A percentile compares a stretch with the other conserved stretches of the same genome.
Evolutionary conservation across 441 rosid species (phyloP).

Genomic region (Theobroma grandiflorum): DNA sequence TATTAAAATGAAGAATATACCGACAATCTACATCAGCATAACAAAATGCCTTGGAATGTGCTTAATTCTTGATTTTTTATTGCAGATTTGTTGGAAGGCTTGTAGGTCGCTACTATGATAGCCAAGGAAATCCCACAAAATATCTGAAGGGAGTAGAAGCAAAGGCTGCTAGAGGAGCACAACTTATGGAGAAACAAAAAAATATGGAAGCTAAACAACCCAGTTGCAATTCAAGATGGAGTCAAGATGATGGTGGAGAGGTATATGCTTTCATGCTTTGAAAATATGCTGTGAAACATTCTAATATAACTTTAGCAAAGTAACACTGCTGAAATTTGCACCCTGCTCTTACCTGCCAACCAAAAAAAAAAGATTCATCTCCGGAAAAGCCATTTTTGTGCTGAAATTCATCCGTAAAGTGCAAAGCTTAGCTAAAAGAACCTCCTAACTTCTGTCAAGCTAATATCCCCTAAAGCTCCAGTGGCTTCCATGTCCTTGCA

Average conservation of each 20-base stretch:
- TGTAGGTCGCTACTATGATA: constrained; percentile 83
- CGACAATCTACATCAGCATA: background rate
- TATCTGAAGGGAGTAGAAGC: constrained; percentile 89
- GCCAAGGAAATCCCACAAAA: constrained; percentile 82
- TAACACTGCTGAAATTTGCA: constrained; percentile 12
- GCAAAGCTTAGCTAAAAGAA: background rate
- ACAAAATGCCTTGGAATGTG: constrained; percentile 17
- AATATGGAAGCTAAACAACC: constrained; percentile 86
- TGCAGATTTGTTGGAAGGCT: constrained; percentile 82
- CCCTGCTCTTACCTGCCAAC: constrained; percentile 15
- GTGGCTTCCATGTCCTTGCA: background rate
- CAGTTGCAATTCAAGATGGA: constrained; percentile 93
- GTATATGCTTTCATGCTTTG: constrained; percentile 40
- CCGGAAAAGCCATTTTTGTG: background rate
- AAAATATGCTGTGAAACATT: background rate
- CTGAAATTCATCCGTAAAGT: background rate
- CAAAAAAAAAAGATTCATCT: background rate
- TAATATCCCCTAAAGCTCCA: constrained; percentile 19
- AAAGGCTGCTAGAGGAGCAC: constrained; percentile 89
- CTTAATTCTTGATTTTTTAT: constrained; percentile 4
- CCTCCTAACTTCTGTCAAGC: background rate
- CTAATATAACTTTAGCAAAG: constrained; percentile 11
- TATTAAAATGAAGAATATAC: background rate
- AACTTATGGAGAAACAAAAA: constrained; percentile 89
- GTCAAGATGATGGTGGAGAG: constrained; percentile 93